Conservation (phyloP, 2,329 filamentous ascomycete species). For the Corynespora cassiicola region DNA sequence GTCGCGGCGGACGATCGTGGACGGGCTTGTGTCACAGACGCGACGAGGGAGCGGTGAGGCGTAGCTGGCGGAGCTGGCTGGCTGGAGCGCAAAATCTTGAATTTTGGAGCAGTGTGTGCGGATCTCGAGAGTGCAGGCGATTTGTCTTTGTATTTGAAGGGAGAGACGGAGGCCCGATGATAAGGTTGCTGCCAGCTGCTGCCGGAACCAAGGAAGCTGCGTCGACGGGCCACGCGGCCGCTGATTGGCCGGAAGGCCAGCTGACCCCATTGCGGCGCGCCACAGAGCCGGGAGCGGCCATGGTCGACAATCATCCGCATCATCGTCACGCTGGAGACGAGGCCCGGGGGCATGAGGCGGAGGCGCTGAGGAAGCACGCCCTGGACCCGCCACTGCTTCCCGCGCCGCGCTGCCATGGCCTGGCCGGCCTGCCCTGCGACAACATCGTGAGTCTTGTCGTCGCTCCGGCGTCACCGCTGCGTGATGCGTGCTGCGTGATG, state of each 20-base stretch:
- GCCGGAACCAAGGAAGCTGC: conserved; percentile 24
- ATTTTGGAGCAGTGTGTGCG: conserved; percentile 7
- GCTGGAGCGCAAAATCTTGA: conserved; percentile 6
- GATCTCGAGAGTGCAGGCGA: conserved; percentile 2
- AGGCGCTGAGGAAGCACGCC: too few relatives aligned
- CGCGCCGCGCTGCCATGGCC: too few relatives aligned
- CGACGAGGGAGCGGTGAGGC: too few relatives aligned
- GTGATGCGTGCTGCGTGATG: too few relatives aligned
- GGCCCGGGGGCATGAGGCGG: too few relatives aligned
- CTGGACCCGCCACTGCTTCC: too few relatives aligned
- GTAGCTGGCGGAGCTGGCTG: not conserved
- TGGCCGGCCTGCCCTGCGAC: too few relatives aligned
- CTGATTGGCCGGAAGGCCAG: conserved; percentile 23
- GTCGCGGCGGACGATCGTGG: conserved; percentile 22
- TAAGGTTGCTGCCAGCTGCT: conserved; percentile 9
- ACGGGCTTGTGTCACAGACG: too few relatives aligned
- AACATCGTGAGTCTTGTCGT: too few relatives aligned
- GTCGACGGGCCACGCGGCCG: conserved; percentile 18
- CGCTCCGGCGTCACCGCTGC: too few relatives aligned
- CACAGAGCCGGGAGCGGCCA: not conserved
- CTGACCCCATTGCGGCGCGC: conserved; percentile 15
- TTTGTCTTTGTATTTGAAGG: conserved; percentile 12
- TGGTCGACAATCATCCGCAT: not conserved
- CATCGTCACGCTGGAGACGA: not conserved
- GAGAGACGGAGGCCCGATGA: conserved; percentile 7